phyloP scores from a whole-genome alignment of 306 rosid species.

The Quercus suber region DNA sequence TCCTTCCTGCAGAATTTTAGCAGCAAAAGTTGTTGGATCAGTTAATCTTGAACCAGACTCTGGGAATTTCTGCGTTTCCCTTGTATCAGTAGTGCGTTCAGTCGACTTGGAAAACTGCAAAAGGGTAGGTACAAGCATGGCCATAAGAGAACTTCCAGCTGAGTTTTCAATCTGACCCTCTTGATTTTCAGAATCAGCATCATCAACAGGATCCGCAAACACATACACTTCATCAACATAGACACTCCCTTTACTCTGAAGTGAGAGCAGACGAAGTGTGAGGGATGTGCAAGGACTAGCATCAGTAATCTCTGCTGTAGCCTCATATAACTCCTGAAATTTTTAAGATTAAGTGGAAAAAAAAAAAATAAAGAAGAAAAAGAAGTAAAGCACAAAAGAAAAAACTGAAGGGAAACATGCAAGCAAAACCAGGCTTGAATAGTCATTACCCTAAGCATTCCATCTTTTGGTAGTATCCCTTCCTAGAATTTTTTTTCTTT shows the following conservation, averaged over 20 bases:
- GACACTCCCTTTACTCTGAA: slow-evolving; percentile 60
- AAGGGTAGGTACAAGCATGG: slow-evolving; percentile 75
- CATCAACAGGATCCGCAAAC: slow-evolving; percentile 73
- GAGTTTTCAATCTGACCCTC: slow-evolving; percentile 40
- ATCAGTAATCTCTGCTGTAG: slow-evolving; percentile 82
- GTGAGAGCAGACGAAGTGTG: slow-evolving; percentile 75
- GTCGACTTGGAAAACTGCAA: slow-evolving; percentile 73
- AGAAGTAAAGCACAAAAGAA: background rate
- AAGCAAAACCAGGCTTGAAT: background rate
- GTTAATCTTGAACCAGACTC: slow-evolving; percentile 27
- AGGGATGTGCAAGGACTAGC: slow-evolving; percentile 72
- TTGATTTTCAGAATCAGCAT: slow-evolving; percentile 45
- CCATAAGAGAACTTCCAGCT: slow-evolving; percentile 65
- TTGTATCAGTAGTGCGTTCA: slow-evolving; percentile 32
- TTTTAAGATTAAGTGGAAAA: background rate
- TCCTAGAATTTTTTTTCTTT: background rate
- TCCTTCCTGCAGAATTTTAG: slow-evolving; percentile 33
- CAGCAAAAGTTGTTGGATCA: slow-evolving; percentile 29
- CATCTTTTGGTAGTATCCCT: background rate
- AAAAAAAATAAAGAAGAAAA: background rate
- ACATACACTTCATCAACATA: slow-evolving; percentile 77
- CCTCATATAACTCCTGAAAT: slow-evolving; percentile 76
- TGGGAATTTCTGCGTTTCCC: slow-evolving; percentile 29
- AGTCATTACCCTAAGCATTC: background rate
- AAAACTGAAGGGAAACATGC: background rate